These are phyloP conservation scores for Aspergillus nanangensis DNA, from an alignment of 495 filamentous ascomycete species.

Conservation along the genomic window DNA sequence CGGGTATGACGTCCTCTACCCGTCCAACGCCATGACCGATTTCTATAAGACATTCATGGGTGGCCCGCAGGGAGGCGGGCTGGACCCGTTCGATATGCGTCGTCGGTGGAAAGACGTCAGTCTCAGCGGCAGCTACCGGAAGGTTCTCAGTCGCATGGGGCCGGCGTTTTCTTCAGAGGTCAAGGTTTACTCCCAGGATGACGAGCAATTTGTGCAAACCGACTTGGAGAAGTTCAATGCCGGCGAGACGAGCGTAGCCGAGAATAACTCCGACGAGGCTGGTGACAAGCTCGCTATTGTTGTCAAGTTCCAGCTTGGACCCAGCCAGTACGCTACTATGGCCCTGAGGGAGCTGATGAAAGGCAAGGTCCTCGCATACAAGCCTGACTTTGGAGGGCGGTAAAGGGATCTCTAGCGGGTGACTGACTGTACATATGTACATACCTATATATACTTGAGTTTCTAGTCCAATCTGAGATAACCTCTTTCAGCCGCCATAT, in stretches of 20 bases:
- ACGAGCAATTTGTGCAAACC: conserved; percentile 81
- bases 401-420: conserved; percentile 17
- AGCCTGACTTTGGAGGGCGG: conserved; percentile 57
- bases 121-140: conserved; percentile 84
- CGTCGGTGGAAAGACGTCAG: conserved; percentile 79
- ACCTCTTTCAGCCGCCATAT: too few species aligned
- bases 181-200: conserved; percentile 60
- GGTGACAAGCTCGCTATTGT: conserved; percentile 70
- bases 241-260: conserved; percentile 1
- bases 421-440: background rate
- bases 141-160: conserved; percentile 65
- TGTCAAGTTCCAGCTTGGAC: conserved; percentile 77
- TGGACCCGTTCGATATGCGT: conserved; percentile 86
- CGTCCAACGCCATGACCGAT: conserved; percentile 70
- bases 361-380: conserved; percentile 57
- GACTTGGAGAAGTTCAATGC: conserved; percentile 59
- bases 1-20: conserved; percentile 86
- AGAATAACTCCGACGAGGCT: conserved; percentile 5
- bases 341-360: conserved; percentile 84
- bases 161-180: conserved; percentile 60
- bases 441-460: too few species aligned
- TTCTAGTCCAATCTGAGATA: too few species aligned
- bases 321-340: conserved; percentile 92
- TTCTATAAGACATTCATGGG: conserved; percentile 84
- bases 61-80: conserved; percentile 63